phyloP scores from a whole-genome alignment of 225 moss, liverwort and hornwort species.

The Asterella californica region DNA sequence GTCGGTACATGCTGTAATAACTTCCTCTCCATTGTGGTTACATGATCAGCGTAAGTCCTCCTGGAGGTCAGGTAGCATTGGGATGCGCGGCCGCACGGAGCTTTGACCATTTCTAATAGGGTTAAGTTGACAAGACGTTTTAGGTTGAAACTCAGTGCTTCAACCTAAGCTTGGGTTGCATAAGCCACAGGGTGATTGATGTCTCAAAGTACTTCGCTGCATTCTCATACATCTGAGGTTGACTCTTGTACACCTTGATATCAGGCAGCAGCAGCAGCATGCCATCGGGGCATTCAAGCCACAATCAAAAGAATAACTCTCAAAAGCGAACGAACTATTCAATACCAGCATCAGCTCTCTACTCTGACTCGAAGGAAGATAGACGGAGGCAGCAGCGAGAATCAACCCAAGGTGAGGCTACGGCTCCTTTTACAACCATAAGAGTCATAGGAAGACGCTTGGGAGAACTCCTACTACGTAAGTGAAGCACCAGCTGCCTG shows the following conservation, averaged over 20 bases:
- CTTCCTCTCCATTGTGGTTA: too few relatives aligned
- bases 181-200: not conserved
- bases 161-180: too few relatives aligned
- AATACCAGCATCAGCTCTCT: slow-evolving; percentile 91
- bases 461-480: too few relatives aligned
- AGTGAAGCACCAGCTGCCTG: too few relatives aligned
- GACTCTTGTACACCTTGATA: not conserved
- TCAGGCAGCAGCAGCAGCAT: slow-evolving; percentile 53
- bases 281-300: slow-evolving; percentile 38
- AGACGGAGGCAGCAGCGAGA: slow-evolving; percentile 59
- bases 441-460: too few relatives aligned
- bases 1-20: too few relatives aligned
- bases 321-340: slow-evolving; percentile 77
- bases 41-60: too few relatives aligned
- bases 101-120: too few relatives aligned
- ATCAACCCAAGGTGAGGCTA: slow-evolving; percentile 53
- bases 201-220: not conserved
- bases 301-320: slow-evolving; percentile 41
- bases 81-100: too few relatives aligned
- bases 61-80: too few relatives aligned
- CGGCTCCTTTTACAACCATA: not conserved
- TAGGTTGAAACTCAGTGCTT: too few relatives aligned
- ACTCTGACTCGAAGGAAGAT: slow-evolving; percentile 62
- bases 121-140: too few relatives aligned
- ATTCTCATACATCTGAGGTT: not conserved